phyloP scores from a whole-genome alignment of 345 rosid genomes.

The Abelmoschus esculentus region DNA sequence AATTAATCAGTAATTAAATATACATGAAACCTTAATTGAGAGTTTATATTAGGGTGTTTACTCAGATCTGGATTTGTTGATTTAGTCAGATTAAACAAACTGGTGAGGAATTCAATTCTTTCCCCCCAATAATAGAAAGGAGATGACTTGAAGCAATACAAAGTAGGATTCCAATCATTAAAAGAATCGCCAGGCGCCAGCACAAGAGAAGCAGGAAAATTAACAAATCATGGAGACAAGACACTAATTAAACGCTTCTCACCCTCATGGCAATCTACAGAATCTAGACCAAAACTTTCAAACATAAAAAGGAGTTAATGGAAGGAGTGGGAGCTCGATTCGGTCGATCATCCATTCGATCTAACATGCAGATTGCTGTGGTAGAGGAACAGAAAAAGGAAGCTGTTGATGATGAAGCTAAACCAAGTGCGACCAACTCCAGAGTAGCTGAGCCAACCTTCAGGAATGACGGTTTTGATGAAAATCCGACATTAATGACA shows the following conservation, averaged over 20 bases:
- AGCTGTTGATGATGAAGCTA: conserved; percentile 44
- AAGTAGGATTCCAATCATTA: too few relatives aligned
- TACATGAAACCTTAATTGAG: neutral
- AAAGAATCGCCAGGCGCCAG: neutral
- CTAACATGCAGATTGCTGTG: conserved; percentile 51
- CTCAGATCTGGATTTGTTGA: too few relatives aligned
- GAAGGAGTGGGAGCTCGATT: conserved; percentile 48
- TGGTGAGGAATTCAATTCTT: too few relatives aligned
- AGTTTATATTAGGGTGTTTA: neutral
- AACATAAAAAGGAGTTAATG: neutral
- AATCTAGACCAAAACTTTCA: neutral
- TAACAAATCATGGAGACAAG: neutral
- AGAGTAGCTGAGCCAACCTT: conserved; percentile 29
- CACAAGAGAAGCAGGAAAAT: too few relatives aligned
- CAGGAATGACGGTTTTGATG: conserved; percentile 34
- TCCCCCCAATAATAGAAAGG: too few relatives aligned
- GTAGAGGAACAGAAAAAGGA: conserved; percentile 60
- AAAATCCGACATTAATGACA: conserved; percentile 82
- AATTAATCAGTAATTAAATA: neutral
- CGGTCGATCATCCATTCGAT: conserved; percentile 94
- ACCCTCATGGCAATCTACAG: neutral
- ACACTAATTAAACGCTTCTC: conserved; percentile 1
- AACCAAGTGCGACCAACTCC: conserved; percentile 33
- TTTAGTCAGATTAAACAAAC: too few relatives aligned
- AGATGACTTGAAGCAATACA: too few relatives aligned